These are phyloP conservation scores for Mycena vulgaris DNA, from an alignment of 768 basidiomycete species.

Conservation along the genomic window DNA sequence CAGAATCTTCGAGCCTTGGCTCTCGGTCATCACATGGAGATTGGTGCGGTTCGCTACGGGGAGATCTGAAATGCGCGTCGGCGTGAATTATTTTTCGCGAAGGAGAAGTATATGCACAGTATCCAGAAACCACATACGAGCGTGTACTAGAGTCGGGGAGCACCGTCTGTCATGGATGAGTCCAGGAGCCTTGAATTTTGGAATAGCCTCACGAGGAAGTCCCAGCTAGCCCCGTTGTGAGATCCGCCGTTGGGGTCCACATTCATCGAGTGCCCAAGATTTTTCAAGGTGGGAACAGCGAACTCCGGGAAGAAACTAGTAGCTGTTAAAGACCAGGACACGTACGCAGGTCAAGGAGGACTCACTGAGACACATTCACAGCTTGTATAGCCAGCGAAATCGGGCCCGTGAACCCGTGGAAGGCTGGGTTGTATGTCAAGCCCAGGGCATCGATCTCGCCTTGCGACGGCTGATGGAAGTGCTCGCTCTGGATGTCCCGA, in stretches of 20 bases:
- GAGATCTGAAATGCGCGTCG: not conserved
- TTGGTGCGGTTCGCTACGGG: constrained; percentile 29
- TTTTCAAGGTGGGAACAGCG: constrained; percentile 8
- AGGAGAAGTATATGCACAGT: constrained; percentile 1
- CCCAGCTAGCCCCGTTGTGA: constrained; percentile 29
- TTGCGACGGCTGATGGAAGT: constrained; percentile 18
- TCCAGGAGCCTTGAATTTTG: too few relatives aligned
- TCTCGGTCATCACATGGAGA: constrained; percentile 30
- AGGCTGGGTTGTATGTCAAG: constrained; percentile 9
- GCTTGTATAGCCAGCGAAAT: constrained; percentile 28
- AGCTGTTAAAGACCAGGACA: not conserved
- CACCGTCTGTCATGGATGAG: constrained; percentile 3
- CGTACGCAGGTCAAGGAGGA: not conserved
- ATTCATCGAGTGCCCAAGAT: constrained; percentile 22
- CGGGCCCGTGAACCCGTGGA: constrained; percentile 25
- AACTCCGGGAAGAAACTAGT: constrained; percentile 25
- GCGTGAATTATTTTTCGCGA: too few relatives aligned
- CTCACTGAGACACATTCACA: constrained; percentile 29
- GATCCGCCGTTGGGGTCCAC: constrained; percentile 25
- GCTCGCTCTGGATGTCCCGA: constrained; percentile 25
- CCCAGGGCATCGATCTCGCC: constrained; percentile 4
- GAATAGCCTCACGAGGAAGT: constrained; percentile 9
- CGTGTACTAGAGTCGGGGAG: constrained; percentile 28
- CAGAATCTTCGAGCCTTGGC: constrained; percentile 29
- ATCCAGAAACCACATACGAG: constrained; percentile 26